Base-by-base conservation (phyloP, 805 yeast genomes). In the Barnettozyma wickerhamii region DNA sequence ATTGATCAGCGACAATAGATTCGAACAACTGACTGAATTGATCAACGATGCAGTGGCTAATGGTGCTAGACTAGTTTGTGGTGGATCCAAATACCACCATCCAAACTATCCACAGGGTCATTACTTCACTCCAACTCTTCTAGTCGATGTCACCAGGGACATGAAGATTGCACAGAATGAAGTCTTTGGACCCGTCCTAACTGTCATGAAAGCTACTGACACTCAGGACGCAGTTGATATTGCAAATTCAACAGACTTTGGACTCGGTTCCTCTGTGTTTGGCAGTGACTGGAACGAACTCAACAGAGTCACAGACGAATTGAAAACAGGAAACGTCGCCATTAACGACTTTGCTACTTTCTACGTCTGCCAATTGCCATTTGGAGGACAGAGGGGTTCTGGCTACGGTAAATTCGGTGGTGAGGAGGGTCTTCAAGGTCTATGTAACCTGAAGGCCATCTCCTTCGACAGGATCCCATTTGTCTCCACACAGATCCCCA, bases 321-420 rank as follows among this genome's bases (percentile, higher is more conserved):
- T 93, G 51, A 72, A 79, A 28, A 74, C 90, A 32, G 99, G 99
- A 19, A 93, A 90, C 57, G 95, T 93, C 35, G 96, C 99, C 7
- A 86, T 93, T 47, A 93, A 93, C 62, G 99, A 93, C 66, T 93
- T 93, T 69, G 99, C 98, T 7, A 91, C 98, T 0, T 93, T 80
- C 58, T 88, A 90, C 56, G 87, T 93, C 27, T 90, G 96, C 51
- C 99, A 93, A 64, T 71, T 93, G 51, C 99, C 99, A 24, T 93
- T 93, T 65, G 99, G 99, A 40, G 99, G 99, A 23, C 77, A 77
- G 20, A 81, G 81, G 51, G 93, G 89, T 34, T 84, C 95, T 6
- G 99, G 99, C 0, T 93, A 89, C 58, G 99, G 99, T 42, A 91
- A 91, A 60, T 93, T 93, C 67, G 96, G 96, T 18, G 99, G 99